Evolutionary conservation across 2,329 filamentous ascomycete genomes (phyloP).

Genomic region (Pseudocercospora macadamiae): DNA sequence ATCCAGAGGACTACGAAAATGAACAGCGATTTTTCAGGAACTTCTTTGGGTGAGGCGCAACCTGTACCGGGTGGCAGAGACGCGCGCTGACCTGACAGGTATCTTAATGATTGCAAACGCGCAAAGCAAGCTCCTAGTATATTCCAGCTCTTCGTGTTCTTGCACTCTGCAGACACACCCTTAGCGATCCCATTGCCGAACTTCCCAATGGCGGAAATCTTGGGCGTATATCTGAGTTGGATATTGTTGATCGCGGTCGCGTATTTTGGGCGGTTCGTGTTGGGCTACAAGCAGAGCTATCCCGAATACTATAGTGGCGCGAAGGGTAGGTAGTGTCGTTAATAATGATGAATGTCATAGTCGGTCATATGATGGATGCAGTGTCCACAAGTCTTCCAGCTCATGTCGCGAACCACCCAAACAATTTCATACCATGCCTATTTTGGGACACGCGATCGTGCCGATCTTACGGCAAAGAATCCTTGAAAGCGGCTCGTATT

Average conservation of each 20-base stretch:
- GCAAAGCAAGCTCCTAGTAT: constrained; percentile 20
- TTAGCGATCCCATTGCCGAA: constrained; percentile 27
- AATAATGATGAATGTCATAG: too few species aligned
- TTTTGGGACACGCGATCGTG: background rate
- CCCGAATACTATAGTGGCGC: constrained; percentile 25
- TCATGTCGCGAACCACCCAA: background rate
- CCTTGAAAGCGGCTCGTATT: background rate
- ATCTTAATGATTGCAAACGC: constrained; percentile 27
- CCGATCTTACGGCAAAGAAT: background rate
- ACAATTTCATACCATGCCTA: background rate
- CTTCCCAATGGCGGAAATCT: constrained; percentile 12
- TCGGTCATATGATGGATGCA: too few species aligned
- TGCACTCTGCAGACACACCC: constrained; percentile 26
- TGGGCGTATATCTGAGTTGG: constrained; percentile 26
- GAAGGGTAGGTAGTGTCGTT: constrained; percentile 25
- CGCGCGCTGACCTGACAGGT: background rate
- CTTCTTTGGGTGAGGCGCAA: constrained; percentile 22
- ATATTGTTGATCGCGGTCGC: constrained; percentile 23
- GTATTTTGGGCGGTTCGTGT: constrained; percentile 21
- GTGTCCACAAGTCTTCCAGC: background rate
- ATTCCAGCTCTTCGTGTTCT: constrained; percentile 29
- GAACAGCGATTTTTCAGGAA: constrained; percentile 28
- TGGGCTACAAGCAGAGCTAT: constrained; percentile 27
- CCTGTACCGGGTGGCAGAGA: too few species aligned
- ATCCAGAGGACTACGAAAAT: constrained; percentile 30